Percentiles rank a stretch among this genome's conserved stretches.
These are phyloP conservation scores for Datisca glomerata DNA, from an alignment of 306 rosid genomes.

Conservation along the genomic window DNA sequence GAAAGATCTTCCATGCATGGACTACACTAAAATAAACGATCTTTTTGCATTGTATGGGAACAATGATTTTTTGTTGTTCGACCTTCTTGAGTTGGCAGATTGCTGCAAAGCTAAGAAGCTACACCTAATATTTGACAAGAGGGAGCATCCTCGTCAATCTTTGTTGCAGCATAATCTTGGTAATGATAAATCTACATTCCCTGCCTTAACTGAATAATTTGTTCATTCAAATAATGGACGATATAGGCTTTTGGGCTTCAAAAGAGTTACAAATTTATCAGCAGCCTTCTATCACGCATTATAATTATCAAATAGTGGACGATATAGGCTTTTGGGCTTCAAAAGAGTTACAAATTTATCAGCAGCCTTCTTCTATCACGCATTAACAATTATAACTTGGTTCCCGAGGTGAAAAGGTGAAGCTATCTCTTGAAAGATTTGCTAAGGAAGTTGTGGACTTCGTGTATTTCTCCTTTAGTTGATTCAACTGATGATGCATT, in stretches of 20 bases:
- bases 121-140: slow-evolving; percentile 83
- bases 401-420: too few relatives aligned
- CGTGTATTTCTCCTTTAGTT: too few relatives aligned
- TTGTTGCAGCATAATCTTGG: slow-evolving; percentile 95
- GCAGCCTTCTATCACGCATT: too few relatives aligned
- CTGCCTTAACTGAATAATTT: slow-evolving; percentile 7
- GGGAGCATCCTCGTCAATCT: slow-evolving; percentile 91
- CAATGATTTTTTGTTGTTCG: slow-evolving; percentile 64
- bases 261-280: not conserved
- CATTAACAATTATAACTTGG: too few relatives aligned
- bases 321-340: not conserved
- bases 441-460: too few relatives aligned
- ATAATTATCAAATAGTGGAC: not conserved
- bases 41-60: slow-evolving; percentile 64
- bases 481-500: too few relatives aligned
- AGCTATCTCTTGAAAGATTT: too few relatives aligned
- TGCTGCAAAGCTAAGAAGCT: slow-evolving; percentile 80
- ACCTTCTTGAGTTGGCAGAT: slow-evolving; percentile 96
- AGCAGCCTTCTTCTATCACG: too few relatives aligned
- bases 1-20: slow-evolving; percentile 90
- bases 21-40: slow-evolving; percentile 63
- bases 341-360: not conserved
- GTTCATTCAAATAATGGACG: not conserved
- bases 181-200: slow-evolving; percentile 11
- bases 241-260: not conserved